Evolutionary conservation across 164 flowering plant species (phyloP).

Genomic region (Aristolochia californica): DNA sequence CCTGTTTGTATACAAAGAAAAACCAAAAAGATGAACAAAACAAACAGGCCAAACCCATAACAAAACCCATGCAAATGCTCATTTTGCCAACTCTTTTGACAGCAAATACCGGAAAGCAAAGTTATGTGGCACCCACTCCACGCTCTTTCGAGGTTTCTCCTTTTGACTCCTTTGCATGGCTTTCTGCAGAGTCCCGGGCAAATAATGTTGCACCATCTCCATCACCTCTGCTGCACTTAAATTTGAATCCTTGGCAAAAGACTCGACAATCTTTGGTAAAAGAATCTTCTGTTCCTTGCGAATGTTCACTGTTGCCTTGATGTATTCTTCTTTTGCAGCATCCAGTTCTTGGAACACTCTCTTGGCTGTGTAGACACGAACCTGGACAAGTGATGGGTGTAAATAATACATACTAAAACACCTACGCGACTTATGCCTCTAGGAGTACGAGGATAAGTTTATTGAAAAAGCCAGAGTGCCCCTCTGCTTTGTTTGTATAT

Average conservation of each 20-base stretch:
- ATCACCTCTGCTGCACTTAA: slow-evolving; percentile 45
- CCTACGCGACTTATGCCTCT: too few species aligned
- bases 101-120: slow-evolving; percentile 75
- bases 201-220: slow-evolving; percentile 56
- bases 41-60: too few species aligned
- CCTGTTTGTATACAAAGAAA: slow-evolving; percentile 1
- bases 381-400: slow-evolving; percentile 18
- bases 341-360: slow-evolving; percentile 75
- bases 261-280: slow-evolving; percentile 72
- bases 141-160: slow-evolving; percentile 50
- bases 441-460: too few species aligned
- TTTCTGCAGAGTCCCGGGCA: slow-evolving; percentile 56
- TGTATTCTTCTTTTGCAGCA: slow-evolving; percentile 81
- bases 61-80: slow-evolving; percentile 13
- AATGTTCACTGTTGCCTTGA: slow-evolving; percentile 65
- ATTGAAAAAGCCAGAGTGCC: too few species aligned
- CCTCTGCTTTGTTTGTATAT: too few species aligned
- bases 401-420: too few species aligned
- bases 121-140: slow-evolving; percentile 80
- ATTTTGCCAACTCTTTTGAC: slow-evolving; percentile 60
- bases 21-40: too few species aligned
- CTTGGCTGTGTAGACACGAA: slow-evolving; percentile 81
- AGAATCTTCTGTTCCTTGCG: slow-evolving; percentile 59
- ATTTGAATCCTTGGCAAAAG: slow-evolving; percentile 61
- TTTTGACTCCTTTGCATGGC: slow-evolving; percentile 38